phyloP scores from a whole-genome alignment of 2,329 filamentous ascomycete genomes.

The Lachnellula hyalina region DNA sequence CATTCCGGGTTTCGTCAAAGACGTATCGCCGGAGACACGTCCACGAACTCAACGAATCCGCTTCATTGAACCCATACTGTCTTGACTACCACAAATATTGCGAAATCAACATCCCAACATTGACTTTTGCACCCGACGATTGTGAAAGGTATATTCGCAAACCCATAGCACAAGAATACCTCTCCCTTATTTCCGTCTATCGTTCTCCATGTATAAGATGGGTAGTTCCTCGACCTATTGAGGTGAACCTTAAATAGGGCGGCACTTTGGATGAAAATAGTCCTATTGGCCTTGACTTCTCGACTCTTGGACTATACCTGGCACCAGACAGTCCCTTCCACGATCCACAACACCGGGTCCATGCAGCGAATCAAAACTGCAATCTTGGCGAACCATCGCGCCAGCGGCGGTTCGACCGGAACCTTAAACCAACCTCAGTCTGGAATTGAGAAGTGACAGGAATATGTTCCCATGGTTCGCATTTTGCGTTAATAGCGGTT shows the following conservation, averaged over 20 bases:
- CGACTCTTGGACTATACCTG: neutral
- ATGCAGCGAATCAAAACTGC: conserved; percentile 3
- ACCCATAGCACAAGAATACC: neutral
- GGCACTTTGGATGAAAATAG: neutral
- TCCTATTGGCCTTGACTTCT: neutral
- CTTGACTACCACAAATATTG: no score
- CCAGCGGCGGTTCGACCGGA: conserved; percentile 1
- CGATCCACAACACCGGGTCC: conserved; percentile 1
- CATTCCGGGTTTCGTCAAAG: no score
- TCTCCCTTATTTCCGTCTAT: neutral
- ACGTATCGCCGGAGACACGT: no score
- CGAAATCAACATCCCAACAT: neutral
- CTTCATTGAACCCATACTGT: no score
- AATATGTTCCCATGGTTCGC: conserved; percentile 7
- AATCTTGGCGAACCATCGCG: neutral
- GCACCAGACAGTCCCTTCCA: neutral
- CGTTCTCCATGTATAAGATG: neutral
- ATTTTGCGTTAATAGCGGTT: conserved; percentile 3
- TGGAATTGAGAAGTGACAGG: conserved; percentile 6
- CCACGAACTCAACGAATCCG: no score
- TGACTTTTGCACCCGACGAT: neutral
- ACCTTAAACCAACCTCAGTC: conserved; percentile 13
- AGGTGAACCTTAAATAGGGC: neutral
- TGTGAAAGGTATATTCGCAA: neutral
- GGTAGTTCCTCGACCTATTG: neutral